A percentile compares a stretch with the other conserved stretches of the same genome.
Evolutionary conservation across 192 early-diverging fungal genomes (phyloP).

Genomic region (Anaeromyces robustus): DNA sequence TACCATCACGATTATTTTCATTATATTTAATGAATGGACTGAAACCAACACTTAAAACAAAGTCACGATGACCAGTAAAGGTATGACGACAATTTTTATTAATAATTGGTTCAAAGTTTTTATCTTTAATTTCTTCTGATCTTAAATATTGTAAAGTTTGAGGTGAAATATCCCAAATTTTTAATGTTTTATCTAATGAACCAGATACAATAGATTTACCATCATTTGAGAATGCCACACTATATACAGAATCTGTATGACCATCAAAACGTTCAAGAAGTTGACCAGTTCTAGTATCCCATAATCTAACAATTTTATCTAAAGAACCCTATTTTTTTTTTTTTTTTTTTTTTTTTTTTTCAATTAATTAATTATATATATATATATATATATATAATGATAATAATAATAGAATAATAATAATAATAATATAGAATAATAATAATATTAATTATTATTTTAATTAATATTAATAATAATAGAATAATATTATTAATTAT

Average conservation of each 20-base stretch:
- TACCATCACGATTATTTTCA: neutral
- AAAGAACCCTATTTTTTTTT: constrained; percentile 58
- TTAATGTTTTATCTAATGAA: constrained; percentile 78
- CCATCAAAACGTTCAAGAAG: constrained; percentile 80
- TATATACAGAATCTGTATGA: constrained; percentile 90
- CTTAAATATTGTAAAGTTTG: constrained; percentile 16
- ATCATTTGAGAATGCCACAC: constrained; percentile 86
- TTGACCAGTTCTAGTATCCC: constrained; percentile 68
- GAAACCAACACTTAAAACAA: constrained; percentile 87
- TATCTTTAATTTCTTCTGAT: neutral
- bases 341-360: no score
- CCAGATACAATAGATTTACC: constrained; percentile 82
- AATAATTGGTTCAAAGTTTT: constrained; percentile 8
- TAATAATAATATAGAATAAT: no score
- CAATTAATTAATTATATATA: no score
- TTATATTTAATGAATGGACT: constrained; percentile 10
- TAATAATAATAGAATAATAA: no score
- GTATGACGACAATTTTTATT: constrained; percentile 25
- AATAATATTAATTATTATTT: no score
- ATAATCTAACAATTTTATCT: constrained; percentile 84
- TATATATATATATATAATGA: no score
- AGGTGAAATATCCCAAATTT: constrained; percentile 67
- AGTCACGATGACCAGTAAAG: constrained; percentile 72
- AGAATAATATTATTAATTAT: no score
- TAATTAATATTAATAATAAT: no score